phyloP scores from a whole-genome alignment of 2,329 filamentous ascomycete genomes.

The Aureobasidium sp. region DNA sequence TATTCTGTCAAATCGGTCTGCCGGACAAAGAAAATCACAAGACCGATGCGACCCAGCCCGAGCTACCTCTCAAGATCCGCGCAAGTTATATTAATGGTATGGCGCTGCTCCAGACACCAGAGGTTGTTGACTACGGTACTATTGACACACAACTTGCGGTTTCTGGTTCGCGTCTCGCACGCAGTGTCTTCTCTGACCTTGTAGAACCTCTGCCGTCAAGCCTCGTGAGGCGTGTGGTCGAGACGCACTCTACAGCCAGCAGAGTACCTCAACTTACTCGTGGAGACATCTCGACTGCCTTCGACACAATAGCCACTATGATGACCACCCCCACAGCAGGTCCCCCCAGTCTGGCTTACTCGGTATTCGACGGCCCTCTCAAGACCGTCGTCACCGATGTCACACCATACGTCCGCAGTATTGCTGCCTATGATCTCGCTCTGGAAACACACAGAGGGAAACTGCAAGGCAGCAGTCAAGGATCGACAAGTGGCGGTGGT shows the following conservation, averaged over 20 bases:
- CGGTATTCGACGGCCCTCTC: constrained; percentile 69
- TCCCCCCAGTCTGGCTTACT: constrained; percentile 50
- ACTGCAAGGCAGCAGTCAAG: constrained; percentile 44
- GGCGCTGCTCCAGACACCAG: constrained; percentile 48
- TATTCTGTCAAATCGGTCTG: constrained; percentile 47
- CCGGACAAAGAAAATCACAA: constrained; percentile 25
- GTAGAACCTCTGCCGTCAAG: constrained; percentile 20
- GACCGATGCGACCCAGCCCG: constrained; percentile 56
- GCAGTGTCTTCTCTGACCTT: constrained; percentile 17
- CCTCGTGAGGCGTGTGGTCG: constrained; percentile 18
- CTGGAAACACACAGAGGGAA: constrained; percentile 62
- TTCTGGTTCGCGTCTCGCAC: constrained; percentile 24
- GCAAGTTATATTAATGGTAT: constrained; percentile 50
- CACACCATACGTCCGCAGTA: constrained; percentile 82
- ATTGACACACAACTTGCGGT: constrained; percentile 30
- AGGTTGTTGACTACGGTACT: constrained; percentile 38
- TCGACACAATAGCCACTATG: constrained; percentile 47
- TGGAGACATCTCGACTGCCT: constrained; percentile 39
- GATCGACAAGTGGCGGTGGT: constrained; percentile 16
- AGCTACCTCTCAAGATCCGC: constrained; percentile 47
- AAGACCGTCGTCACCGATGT: constrained; percentile 65
- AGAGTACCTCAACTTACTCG: constrained; percentile 28
- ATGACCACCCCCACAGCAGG: constrained; percentile 22
- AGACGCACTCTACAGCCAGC: constrained; percentile 17
- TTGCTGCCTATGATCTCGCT: constrained; percentile 67